Base-by-base conservation (phyloP, 768 basidiomycete genomes). In the Lenzites betulinus region DNA sequence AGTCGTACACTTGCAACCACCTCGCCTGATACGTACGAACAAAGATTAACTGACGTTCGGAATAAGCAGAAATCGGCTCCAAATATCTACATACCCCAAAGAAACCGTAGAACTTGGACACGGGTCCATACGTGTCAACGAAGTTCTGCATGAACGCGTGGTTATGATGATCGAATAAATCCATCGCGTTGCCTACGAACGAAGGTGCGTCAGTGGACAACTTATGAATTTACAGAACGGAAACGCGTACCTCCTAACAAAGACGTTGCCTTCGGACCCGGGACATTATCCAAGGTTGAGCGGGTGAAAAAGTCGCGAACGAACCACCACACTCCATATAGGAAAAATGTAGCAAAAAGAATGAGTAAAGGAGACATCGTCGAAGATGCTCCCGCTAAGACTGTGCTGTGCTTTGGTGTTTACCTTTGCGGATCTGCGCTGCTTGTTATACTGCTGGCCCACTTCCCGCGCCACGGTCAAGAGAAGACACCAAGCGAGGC, bases 31-130 rank as follows among this genome's bases (percentile, higher is more conserved):
- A 2, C 3, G 3, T 13, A 25, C 9, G 1, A 15, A 15, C 30
- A 23, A 1, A 12, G 6, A 3, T 7, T 54, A 15, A 15, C 7
- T 2, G 11, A 12, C 4, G n/a, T 7, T 22, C 18, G 2, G 15
- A 26, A 7, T 25, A 23, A 64, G 71, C 50, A 64, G 35, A 50
- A n/a, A n/a, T n/a, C n/a, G n/a, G n/a, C n/a, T n/a, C n/a, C n/a
- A n/a, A n/a, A n/a, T n/a, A n/a, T n/a, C n/a, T n/a, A n/a, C 56
- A 18, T 18, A 82, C 80, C 39, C 81, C 81, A 42, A 81, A 80
- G 58, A 81, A 76, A 9, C 79, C 80, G 35, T 77, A 64, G 2
- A 82, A 69, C 60, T 74, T 79, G 36, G 75, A 77, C 59, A 83
- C 73, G 2, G 77, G 76, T 6, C 79, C 81, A 55, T 76, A 83